Base-by-base conservation (phyloP, 768 basidiomycete genomes). In the Cystofilobasidium macerans region DNA sequence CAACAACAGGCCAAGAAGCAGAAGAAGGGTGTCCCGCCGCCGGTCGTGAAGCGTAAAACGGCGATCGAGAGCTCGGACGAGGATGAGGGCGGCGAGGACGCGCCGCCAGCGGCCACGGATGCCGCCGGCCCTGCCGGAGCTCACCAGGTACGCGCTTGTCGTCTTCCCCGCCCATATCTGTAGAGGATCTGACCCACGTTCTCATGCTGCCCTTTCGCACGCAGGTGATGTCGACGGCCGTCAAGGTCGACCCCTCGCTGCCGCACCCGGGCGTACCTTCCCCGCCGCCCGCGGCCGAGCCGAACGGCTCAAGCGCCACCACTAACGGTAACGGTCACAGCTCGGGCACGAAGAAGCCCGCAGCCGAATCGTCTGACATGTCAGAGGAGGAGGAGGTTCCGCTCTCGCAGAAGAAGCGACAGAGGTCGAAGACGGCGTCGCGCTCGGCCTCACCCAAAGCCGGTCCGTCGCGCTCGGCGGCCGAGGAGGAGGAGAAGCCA, bases 401-500 rank as follows among this genome's bases (percentile, higher is more conserved):
- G 32, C 57, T 68, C 22, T 32, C 68, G 16, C 61, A 26, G 30
- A 64, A 65, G 54, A n/a, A n/a, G n/a, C n/a, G n/a, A n/a, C n/a
- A n/a, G n/a, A n/a, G n/a, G n/a, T n/a, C n/a, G n/a, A n/a, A n/a
- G n/a, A n/a, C n/a, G n/a, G n/a, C n/a, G n/a, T n/a, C n/a, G n/a
- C n/a, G n/a, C n/a, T 63, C 69, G 24, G 63, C 47, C 61, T 60
- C 45, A 32, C 38, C 45, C 70, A 30, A 83, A 80, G 71, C 67
- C 14, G 70, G 69, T 57, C 62, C 54, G 43, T 62, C 61, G 45
- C 61, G 64, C 57, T n/a, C 58, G 61, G 8, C 54, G 51, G n/a
- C n/a, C 12, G 43, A 48, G 14, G 70, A 72, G 43, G 72, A 70
- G 56, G 69, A 71, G 28, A 72, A 71, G 67, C 69, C 69, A 4